These are phyloP conservation scores for Puccinia novopanici DNA, from an alignment of 1,284 basidiomycete genomes.

Conservation along the genomic window DNA sequence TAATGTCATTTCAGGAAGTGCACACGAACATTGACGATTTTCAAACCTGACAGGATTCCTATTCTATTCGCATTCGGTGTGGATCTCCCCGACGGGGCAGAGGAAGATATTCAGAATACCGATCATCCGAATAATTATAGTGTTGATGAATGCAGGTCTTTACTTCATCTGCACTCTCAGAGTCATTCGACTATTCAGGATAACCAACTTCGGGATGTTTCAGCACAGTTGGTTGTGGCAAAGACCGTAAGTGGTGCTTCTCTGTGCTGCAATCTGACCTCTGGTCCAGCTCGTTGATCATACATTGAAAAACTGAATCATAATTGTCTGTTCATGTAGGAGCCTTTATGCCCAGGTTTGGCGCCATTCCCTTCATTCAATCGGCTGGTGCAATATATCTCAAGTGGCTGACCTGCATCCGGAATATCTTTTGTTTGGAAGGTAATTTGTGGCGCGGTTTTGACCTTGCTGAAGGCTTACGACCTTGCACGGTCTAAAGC, in stretches of 20 bases:
- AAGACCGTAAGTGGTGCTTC: conserved; percentile 6
- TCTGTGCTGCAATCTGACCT: no score
- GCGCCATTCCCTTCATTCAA: background rate
- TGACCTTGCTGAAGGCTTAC: conserved; percentile 13
- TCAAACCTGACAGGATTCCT: conserved; percentile 1
- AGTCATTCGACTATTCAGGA: background rate
- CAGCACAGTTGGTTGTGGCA: background rate
- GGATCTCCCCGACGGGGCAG: conserved; percentile 1
- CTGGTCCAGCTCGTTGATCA: background rate
- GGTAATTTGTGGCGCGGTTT: conserved; percentile 13
- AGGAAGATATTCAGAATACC: conserved; percentile 17
- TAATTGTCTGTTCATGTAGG: background rate
- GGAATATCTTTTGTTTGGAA: background rate
- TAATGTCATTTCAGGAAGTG: no score
- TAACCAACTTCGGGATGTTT: background rate
- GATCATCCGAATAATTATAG: background rate
- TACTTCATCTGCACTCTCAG: background rate
- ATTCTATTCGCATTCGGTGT: conserved; percentile 2
- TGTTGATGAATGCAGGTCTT: background rate
- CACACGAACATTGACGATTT: background rate
- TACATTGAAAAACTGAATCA: background rate
- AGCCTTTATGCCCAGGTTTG: conserved; percentile 13
- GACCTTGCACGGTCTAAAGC: conserved; percentile 22
- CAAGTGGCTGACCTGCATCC: background rate
- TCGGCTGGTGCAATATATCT: background rate